phyloP scores from a whole-genome alignment of 139 green algal genomes.

The Coelastrella sp. region DNA sequence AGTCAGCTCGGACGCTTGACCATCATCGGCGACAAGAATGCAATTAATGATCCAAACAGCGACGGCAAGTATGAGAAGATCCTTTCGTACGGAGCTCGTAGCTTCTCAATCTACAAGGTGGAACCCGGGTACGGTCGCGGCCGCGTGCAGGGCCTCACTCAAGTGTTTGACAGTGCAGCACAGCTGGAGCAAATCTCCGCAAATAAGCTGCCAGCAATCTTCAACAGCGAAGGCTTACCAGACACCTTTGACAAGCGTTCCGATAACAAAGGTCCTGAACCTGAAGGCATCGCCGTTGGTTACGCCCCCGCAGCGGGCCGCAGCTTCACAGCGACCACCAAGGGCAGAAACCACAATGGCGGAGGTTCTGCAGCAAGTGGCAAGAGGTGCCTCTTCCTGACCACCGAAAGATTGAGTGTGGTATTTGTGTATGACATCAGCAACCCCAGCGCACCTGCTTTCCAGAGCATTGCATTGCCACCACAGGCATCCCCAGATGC shows the following conservation, averaged over 20 bases:
- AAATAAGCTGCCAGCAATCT: slow-evolving; percentile 4
- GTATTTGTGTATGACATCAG: slow-evolving; percentile 44
- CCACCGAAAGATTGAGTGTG: slow-evolving; percentile 11
- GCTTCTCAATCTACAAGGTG: slow-evolving; percentile 35
- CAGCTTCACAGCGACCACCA: background rate
- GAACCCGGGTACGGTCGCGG: background rate
- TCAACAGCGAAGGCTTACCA: slow-evolving; percentile 24
- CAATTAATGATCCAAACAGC: background rate
- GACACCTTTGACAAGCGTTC: slow-evolving; percentile 18
- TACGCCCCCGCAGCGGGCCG: background rate
- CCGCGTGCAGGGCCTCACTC: background rate
- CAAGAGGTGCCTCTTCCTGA: slow-evolving; percentile 17
- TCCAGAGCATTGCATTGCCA: slow-evolving; percentile 28
- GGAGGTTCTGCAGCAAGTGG: background rate
- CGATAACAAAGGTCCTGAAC: slow-evolving; percentile 40
- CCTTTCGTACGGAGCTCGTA: slow-evolving; percentile 6
- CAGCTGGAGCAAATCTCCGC: slow-evolving; percentile 20
- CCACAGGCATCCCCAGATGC: background rate
- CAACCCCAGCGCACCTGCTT: background rate
- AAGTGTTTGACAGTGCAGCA: slow-evolving; percentile 16
- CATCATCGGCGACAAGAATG: background rate
- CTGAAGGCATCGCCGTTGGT: slow-evolving; percentile 25
- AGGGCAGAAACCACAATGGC: background rate
- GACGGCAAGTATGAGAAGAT: slow-evolving; percentile 9
- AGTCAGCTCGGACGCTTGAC: background rate